Evolutionary conservation across 352 stramenopile genomes (phyloP).

Genomic region (Globisporangium emineosum): DNA sequence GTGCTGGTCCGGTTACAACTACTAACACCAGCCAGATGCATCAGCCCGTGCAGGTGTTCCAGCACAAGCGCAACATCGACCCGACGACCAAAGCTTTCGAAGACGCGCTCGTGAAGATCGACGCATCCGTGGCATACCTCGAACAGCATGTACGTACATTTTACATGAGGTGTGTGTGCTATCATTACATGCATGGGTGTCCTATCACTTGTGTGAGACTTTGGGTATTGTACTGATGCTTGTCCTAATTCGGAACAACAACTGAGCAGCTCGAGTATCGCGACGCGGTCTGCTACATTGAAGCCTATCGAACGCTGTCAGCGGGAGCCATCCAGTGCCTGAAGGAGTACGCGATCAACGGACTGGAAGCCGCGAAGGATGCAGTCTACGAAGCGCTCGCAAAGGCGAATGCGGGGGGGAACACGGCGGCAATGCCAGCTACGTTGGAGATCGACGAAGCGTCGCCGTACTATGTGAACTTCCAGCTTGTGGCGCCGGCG

Average conservation of each 20-base stretch:
- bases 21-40: conserved; percentile 6
- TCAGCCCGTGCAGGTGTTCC: conserved; percentile 69
- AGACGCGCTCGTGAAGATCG: conserved; percentile 65
- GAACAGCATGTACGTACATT: conserved; percentile 61
- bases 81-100: conserved; percentile 60
- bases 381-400: conserved; percentile 56
- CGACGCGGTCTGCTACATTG: conserved; percentile 68
- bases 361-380: conserved; percentile 64
- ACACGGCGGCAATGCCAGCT: neutral
- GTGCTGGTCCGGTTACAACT: neutral
- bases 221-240: neutral
- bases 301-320: conserved; percentile 67
- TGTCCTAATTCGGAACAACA: neutral
- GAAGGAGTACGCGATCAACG: conserved; percentile 69
- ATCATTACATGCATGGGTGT: neutral
- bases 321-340: conserved; percentile 58
- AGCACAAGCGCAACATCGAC: conserved; percentile 71
- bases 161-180: too few relatives aligned
- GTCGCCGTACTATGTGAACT: conserved; percentile 75
- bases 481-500: conserved; percentile 65
- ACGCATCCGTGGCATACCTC: conserved; percentile 59
- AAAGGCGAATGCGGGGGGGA: conserved; percentile 15
- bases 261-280: conserved; percentile 54
- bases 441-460: conserved; percentile 57
- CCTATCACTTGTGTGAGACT: neutral